Evolutionary conservation across 75 land plant species (phyloP).

Genomic region (Sequoia sempervirens): DNA sequence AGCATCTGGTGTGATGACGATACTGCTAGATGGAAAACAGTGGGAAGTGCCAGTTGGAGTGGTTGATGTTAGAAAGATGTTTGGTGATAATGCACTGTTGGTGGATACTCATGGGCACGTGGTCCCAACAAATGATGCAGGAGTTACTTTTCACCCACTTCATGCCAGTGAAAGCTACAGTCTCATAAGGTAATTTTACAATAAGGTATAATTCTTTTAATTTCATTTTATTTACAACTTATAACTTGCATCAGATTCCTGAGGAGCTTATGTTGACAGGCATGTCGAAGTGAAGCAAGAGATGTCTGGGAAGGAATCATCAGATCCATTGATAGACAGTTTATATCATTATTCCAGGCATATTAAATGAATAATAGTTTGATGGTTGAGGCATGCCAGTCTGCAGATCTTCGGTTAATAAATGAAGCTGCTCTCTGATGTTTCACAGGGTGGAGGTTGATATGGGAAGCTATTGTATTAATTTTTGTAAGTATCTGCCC

Average conservation of each 20-base stretch:
- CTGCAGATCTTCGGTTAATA: neutral
- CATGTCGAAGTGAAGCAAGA: neutral
- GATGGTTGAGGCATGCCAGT: neutral
- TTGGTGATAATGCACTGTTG: slow-evolving; percentile 27
- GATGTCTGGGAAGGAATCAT: neutral
- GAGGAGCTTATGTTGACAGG: neutral
- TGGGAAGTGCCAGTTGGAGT: slow-evolving; percentile 19
- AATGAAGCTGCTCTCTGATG: neutral
- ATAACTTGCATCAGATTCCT: neutral
- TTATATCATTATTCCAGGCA: neutral
- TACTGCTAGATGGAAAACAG: slow-evolving; percentile 20
- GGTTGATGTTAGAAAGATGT: slow-evolving; percentile 22
- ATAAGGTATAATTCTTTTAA: neutral
- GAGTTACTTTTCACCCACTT: slow-evolving; percentile 26
- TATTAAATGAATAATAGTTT: neutral
- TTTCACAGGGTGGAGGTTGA: neutral
- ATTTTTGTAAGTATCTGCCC: neutral
- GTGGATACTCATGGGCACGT: slow-evolving; percentile 22
- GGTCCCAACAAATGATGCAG: slow-evolving; percentile 23
- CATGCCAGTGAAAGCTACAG: slow-evolving; percentile 26
- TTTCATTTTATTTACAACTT: neutral
- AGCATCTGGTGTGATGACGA: slow-evolving; percentile 1
- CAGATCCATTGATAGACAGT: neutral
- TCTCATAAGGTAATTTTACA: slow-evolving; percentile 7
- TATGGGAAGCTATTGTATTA: neutral